Base-by-base conservation (phyloP, 1,284 basidiomycete genomes). In the Paramarasmius palmivorus region DNA sequence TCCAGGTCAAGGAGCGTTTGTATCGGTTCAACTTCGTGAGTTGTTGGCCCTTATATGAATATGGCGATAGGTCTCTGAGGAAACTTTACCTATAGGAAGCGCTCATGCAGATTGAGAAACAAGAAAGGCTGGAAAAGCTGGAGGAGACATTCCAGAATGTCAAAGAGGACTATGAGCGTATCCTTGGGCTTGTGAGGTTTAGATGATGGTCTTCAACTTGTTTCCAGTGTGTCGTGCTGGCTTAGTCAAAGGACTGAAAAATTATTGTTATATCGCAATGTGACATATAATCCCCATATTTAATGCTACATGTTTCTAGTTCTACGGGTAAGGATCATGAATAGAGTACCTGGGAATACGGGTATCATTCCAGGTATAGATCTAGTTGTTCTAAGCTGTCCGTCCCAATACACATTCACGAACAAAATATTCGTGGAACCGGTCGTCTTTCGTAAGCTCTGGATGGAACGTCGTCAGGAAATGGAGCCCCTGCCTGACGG, bases 391-490 rank as follows among this genome's bases (percentile, higher is more conserved):
- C 12, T 12, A 32, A 32, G 29, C 7, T 12, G 29, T 32, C 29
- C 29, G 29, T 15, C 59, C 15, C 10, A 79, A 51, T 9, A 90
- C 85, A 61, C 86, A 90, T 61, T 83, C 75, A 50, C 75, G 75
- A 32, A 94, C 75, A 62, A 93, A 95, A 65, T 90, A 93, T 59
- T 95, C 88, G 68, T 98, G 95, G 64, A 98, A 90, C 34, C 96
- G 83, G 53, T 82, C 75, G 67, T 99, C 96, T 36, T 80, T 79
- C 15, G 92, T 96, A 41, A 98, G 75, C 71, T 98, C 96, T 0
- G 96, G 96, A 66, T 98, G 96, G 75, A 98, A 98, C 2, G 88
- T 92, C 2, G 95, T 96, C 26, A 95, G 79, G 49, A 98, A 75
- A 65, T 95, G 87, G 37, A 78, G 78, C 17, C 94, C 94, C 68